Conservation (phyloP, 768 basidiomycete species). For the Tylopilus felleus region DNA sequence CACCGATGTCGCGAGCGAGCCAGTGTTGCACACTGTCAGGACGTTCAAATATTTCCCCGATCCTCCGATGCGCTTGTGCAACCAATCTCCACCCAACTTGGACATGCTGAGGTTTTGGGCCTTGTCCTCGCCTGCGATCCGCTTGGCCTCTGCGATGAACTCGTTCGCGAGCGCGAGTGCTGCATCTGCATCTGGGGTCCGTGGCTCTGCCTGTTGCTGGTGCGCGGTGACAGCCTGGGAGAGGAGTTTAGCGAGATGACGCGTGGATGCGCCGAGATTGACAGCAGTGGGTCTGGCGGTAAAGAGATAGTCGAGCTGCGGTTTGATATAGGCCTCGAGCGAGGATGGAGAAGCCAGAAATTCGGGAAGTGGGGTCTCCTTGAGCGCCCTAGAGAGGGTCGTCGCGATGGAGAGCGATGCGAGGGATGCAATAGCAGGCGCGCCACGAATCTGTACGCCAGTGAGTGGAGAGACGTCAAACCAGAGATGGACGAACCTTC, state of each 20-base stretch:
- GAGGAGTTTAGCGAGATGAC: conserved; percentile 58
- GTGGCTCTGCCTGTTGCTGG: conserved; percentile 16
- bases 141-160: conserved; percentile 66
- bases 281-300: conserved; percentile 95
- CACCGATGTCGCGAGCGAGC: conserved; percentile 90
- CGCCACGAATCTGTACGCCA: conserved; percentile 70
- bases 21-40: conserved; percentile 97
- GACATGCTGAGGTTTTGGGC: conserved; percentile 85
- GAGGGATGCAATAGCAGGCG: conserved; percentile 92
- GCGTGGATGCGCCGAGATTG: conserved; percentile 85
- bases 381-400: conserved; percentile 54
- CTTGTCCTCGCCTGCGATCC: conserved; percentile 84
- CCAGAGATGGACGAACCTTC: conserved; percentile 58
- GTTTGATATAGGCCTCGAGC: conserved; percentile 53
- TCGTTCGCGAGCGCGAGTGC: conserved; percentile 49
- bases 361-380: conserved; percentile 43
- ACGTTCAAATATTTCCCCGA: conserved; percentile 62
- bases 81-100: conserved; percentile 82
- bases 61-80: conserved; percentile 42
- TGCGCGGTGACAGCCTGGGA: conserved; percentile 14
- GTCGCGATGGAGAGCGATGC: conserved; percentile 77
- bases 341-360: conserved; percentile 52
- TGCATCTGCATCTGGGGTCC: conserved; percentile 29
- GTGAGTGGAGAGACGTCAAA: not conserved
- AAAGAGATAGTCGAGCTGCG: conserved; percentile 67